phyloP scores from a whole-genome alignment of 176 grass and related monocot species.

The Luzula sylvatica region DNA sequence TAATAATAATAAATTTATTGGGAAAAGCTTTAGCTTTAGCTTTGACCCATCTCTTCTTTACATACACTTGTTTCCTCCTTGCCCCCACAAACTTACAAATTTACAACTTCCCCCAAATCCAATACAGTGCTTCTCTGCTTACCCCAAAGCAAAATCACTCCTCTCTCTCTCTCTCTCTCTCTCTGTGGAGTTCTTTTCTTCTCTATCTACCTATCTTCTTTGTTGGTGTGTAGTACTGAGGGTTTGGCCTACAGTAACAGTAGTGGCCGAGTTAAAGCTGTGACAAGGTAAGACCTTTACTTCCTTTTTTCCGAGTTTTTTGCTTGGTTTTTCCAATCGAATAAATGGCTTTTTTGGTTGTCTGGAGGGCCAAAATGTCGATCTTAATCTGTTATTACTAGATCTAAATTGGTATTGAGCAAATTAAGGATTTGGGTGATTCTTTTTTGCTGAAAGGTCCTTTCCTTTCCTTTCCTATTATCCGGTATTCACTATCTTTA shows the following conservation, averaged over 20 bases:
- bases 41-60: constrained; percentile 54
- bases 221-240: constrained; percentile 1
- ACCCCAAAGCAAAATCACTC: constrained; percentile 19
- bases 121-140: not conserved
- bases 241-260: constrained; percentile 20
- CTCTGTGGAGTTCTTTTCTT: constrained; percentile 14
- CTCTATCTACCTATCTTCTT: not conserved
- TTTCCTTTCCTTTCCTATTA: not conserved
- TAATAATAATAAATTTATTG: not conserved
- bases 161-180: constrained; percentile 2
- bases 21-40: constrained; percentile 19
- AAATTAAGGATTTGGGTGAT: constrained; percentile 7
- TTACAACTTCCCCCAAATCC: not conserved
- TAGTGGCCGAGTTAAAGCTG: constrained; percentile 11
- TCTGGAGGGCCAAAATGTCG: not conserved
- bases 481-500: constrained; percentile 10
- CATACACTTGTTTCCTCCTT: constrained; percentile 27
- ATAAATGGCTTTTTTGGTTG: not conserved
- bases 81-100: constrained; percentile 10
- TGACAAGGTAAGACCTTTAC: constrained; percentile 4
- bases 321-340: constrained; percentile 8
- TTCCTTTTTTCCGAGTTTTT: constrained; percentile 8
- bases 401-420: constrained; percentile 11
- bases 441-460: constrained; percentile 10
- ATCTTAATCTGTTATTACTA: constrained; percentile 6